Conservation (phyloP, 371 early-diverging fungal genomes). For the Batkoa obscura region DNA sequence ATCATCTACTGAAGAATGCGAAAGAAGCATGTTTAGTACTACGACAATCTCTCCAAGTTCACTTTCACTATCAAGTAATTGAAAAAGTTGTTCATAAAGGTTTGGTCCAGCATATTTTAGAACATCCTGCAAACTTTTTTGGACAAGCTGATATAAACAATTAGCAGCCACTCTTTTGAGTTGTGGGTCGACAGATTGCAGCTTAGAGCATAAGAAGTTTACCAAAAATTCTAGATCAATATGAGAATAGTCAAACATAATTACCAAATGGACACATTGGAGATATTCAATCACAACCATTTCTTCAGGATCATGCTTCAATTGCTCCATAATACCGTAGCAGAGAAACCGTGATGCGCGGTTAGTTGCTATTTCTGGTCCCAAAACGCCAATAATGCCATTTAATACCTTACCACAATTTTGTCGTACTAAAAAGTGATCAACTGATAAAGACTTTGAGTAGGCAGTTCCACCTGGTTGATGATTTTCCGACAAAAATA, state of each 20-base stretch:
- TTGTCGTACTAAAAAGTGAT: conserved; percentile 29
- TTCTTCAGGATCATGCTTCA: conserved; percentile 56
- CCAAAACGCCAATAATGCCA: conserved; percentile 72
- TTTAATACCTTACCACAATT: conserved; percentile 73
- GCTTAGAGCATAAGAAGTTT: conserved; percentile 45
- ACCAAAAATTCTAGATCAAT: conserved; percentile 45
- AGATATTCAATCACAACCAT: conserved; percentile 72
- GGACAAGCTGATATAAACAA: conserved; percentile 70
- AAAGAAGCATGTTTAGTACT: conserved; percentile 49
- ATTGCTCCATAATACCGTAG: conserved; percentile 51
- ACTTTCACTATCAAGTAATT: conserved; percentile 58
- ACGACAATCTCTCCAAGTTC: conserved; percentile 63
- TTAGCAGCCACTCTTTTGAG: conserved; percentile 62
- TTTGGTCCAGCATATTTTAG: conserved; percentile 41
- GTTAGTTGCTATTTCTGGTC: conserved; percentile 72
- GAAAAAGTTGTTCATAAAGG: conserved; percentile 64
- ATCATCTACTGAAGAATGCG: conserved; percentile 41
- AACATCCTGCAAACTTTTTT: conserved; percentile 52
- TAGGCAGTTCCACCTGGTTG: conserved; percentile 44
- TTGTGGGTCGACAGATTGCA: conserved; percentile 33
- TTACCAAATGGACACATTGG: conserved; percentile 69
- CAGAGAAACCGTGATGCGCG: conserved; percentile 50
- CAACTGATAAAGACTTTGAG: conserved; percentile 34
- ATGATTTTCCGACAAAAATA: conserved; percentile 75
- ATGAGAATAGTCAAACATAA: conserved; percentile 68